Evolutionary conservation across 768 basidiomycete species (phyloP).

Genomic region (Mycena polygramma): DNA sequence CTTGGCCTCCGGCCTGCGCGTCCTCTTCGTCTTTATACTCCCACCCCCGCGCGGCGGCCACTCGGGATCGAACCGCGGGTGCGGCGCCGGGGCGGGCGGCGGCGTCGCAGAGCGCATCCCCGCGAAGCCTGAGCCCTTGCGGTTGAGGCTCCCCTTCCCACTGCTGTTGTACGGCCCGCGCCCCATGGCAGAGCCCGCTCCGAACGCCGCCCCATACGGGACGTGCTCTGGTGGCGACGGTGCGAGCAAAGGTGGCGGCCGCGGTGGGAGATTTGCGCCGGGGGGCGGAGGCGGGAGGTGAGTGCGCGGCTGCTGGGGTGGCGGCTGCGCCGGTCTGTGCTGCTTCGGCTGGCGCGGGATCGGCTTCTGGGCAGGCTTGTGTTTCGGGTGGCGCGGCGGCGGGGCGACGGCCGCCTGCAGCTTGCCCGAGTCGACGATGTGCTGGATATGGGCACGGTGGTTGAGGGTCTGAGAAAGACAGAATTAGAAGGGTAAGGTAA

Average conservation of each 20-base stretch:
- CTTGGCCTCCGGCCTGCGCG: slow-evolving; percentile 3
- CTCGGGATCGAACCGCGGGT: slow-evolving; percentile 24
- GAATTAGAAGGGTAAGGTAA: not conserved
- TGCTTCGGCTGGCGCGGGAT: not conserved
- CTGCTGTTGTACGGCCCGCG: not conserved
- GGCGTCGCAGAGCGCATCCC: slow-evolving; percentile 7
- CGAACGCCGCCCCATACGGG: slow-evolving; percentile 29
- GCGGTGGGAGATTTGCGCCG: not conserved
- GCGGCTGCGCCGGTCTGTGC: not conserved
- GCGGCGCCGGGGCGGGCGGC: slow-evolving; percentile 1
- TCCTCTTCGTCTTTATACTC: slow-evolving; percentile 9
- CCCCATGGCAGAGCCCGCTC: slow-evolving; percentile 31
- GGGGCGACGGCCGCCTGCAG: slow-evolving; percentile 18
- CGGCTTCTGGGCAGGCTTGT: not conserved
- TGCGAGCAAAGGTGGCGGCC: not conserved
- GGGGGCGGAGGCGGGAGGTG: not conserved
- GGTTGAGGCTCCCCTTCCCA: slow-evolving; percentile 12
- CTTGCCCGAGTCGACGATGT: slow-evolving; percentile 27
- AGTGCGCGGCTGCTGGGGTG: not conserved
- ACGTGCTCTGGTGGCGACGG: not conserved
- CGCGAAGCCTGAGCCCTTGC: slow-evolving; percentile 31
- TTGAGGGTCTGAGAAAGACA: slow-evolving; percentile 11
- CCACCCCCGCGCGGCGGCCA: slow-evolving; percentile 27
- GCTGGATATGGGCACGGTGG: slow-evolving; percentile 34
- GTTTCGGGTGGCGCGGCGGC: slow-evolving; percentile 23